These are phyloP conservation scores for Anaeromyces robustus DNA, from an alignment of 192 early-diverging fungal genomes.

Conservation along the genomic window DNA sequence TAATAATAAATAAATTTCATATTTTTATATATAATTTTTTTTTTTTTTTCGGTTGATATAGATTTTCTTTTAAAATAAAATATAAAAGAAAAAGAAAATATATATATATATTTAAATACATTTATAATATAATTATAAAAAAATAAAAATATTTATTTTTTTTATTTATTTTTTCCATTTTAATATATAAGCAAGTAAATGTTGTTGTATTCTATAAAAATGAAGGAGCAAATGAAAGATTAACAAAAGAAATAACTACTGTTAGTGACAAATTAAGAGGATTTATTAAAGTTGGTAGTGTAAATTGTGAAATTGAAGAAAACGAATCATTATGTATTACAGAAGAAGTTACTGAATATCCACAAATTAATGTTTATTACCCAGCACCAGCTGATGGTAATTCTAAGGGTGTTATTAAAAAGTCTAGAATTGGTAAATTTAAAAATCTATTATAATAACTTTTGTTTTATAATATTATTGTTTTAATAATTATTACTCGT, in stretches of 20 bases:
- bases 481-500: too few relatives aligned
- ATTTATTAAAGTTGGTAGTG: slow-evolving; percentile 63
- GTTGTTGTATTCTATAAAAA: neutral
- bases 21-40: too few relatives aligned
- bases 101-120: too few relatives aligned
- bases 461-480: too few relatives aligned
- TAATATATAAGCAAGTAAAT: neutral
- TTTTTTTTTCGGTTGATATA: too few relatives aligned
- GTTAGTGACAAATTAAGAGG: slow-evolving; percentile 49
- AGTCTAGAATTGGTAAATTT: neutral
- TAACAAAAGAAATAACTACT: neutral
- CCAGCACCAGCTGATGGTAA: neutral
- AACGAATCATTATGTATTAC: slow-evolving; percentile 61
- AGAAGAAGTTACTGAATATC: slow-evolving; percentile 33
- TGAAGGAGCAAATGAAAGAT: neutral
- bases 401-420: neutral
- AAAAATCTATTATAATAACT: neutral
- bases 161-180: too few relatives aligned
- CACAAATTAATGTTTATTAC: neutral
- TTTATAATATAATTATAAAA: neutral
- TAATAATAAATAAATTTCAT: too few relatives aligned
- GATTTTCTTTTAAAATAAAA: neutral
- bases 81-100: too few relatives aligned
- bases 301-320: slow-evolving; percentile 78
- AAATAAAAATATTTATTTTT: neutral